Evolutionary conservation across 768 basidiomycete species (phyloP), one percentile per base, ranked within the genome.

Genomic region (Cystoderma amianthinum): DNA sequence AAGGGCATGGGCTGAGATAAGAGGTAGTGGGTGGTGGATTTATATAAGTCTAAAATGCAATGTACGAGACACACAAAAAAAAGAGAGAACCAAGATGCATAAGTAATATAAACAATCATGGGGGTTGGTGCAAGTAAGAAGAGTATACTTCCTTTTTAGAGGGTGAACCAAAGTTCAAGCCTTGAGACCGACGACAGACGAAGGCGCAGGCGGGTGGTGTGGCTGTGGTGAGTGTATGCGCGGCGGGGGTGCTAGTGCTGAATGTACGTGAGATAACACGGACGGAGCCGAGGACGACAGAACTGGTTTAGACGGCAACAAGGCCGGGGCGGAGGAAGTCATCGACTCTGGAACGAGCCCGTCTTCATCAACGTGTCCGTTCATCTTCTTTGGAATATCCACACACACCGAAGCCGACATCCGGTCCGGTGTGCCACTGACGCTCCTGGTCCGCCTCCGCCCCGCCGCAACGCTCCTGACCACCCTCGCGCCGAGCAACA

Each of bases 391-490:
- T n/a, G n/a, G n/a, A n/a, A n/a, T n/a, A n/a, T 11, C 16, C 12
- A 25, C 11, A 19, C 23, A 40, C 39, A 32, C 30, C 21, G 39
- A 40, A 24, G 22, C 32, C 15, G 17, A 17, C 12, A 30, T n/a
- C 30, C 39, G 16, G 6, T 32, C 11, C 19, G 28, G 39, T 22
- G 39, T 32, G 16, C 9, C 30, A 13, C 15, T 9, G 43, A 5
- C 25, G 38, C 69, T 73, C 46, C 62, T 57, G n/a, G n/a, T n/a
- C 48, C 65, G 65, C 47, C 64, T 59, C 48, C 69, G 57, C 33
- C 68, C 64, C 13, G 71, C 64, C 10, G 63, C 72, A n/a, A 78
- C 76, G 41, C 71, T 80, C 48, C 74, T 63, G 41, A 81, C 71
- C 39, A 81, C 63, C 49, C 80, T 65, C 22, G 78, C 63, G 15